Evolutionary conservation across 108 stramenopile genomes (phyloP), one percentile per base, ranked within the genome.

Genomic region (Chaetoceros tenuissimus): DNA sequence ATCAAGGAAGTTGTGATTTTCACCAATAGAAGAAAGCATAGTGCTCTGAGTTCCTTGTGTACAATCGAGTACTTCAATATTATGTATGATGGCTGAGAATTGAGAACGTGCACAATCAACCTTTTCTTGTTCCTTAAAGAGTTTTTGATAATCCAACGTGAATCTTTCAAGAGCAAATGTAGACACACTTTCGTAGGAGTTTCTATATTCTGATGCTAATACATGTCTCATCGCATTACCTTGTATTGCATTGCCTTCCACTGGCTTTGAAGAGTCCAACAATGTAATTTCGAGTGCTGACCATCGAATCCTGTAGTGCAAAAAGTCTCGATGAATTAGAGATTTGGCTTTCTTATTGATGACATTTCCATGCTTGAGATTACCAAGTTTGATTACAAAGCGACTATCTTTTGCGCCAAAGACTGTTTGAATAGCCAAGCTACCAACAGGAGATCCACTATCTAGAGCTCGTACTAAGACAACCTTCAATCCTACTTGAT

Each of bases 311-410:
- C 87, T 75, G 56, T 84, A 77, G 28, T 86, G 68, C 44, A 87
- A 45, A 51, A 81, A 75, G 53, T 92, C 91, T 24, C 78, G 50
- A 19, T 55, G 55, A 55, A 92, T 73, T 3, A 83, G 57, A 27
- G 51, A 23, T 13, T 26, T 18, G 28, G 28, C n/a, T 34, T 51
- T 18, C 26, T 52, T 20, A 24, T 44, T 53, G 40, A 31, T 48
- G 27, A 51, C 23, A 31, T 59, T 50, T 21, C 68, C 74, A 26
- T 64, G 50, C 28, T 69, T 81, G 23, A 89, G 52, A 44, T 79
- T 83, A 24, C 86, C 87, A 46, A 92, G 68, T 61, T 92, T 92
- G 0, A 92, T 73, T 31, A 92, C 91, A 20, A 87, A 49, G 24
- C 80, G 70, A 8, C 84, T 79, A 56, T 85, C 79, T 24, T 64